Base-by-base conservation (phyloP, 2,329 filamentous ascomycete genomes). In the Aphanocladium album region DNA sequence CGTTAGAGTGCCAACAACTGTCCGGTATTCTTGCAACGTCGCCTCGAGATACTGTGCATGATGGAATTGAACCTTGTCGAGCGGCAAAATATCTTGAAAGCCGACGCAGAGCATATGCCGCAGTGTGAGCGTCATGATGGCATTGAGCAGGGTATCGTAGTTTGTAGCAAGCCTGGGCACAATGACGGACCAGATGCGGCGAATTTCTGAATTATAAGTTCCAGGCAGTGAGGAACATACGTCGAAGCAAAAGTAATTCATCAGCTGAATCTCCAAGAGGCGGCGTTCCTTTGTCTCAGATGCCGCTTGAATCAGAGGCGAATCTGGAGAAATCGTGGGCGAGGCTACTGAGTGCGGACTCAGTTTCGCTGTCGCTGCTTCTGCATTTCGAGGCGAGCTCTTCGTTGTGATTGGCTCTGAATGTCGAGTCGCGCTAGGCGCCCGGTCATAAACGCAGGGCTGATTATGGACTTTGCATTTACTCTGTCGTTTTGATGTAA, bases 131-230 rank as follows among this genome's bases (percentile, higher is more conserved):
- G 64, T 65, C 60, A 70, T 64, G 16, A 70, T 65, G 46, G 64
- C 61, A 46, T 64, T 63, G 16, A 69, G 57, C 7, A 70, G 61
- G 21, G 67, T 63, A 39, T 69, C 64, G 35, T 68, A 64, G 21
- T 62, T 56, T 14, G 67, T 37, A 3, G 67, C 67, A 8, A 69
- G 46, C 17, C 39, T 62, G 3, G 67, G 66, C 1, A 68, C 64
- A 16, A 65, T 52, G 21, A 63, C 37, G 14, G 57, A 52, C 68
- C 68, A 70, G 17, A 61, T 64, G 7, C 63, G 43, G 9, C 55
- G 60, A 12, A 67, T 23, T n/a, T 61, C 43, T 1, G 55, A 51
- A 16, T 63, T 52, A 37, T 67, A 64, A 2, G 58, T 64, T 25
- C 67, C 64, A 2, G 67, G 61, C 2, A 68, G 45, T 2, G 67